Evolutionary conservation across 306 rosid genomes (phyloP).

Genomic region (Inga leiocalycina): DNA sequence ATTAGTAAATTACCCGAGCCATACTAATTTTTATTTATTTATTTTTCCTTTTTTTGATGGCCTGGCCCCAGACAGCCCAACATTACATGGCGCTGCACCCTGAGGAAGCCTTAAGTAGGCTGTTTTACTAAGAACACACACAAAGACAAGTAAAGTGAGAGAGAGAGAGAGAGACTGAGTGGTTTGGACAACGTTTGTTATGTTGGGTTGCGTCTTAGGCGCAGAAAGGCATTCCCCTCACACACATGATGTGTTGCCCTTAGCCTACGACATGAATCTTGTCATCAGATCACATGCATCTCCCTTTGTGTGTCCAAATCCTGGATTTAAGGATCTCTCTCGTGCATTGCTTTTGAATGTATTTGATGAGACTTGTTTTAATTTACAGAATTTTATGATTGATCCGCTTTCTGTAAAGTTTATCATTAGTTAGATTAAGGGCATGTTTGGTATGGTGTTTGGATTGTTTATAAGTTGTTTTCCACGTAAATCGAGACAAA

Average conservation of each 20-base stretch:
- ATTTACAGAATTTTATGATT: not conserved
- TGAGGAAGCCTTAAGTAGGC: not conserved
- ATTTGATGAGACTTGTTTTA: not conserved
- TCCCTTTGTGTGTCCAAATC: not conserved
- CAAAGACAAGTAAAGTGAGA: not conserved
- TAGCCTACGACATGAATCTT: slow-evolving; percentile 31
- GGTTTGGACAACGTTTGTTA: slow-evolving; percentile 21
- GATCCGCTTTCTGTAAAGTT: not conserved
- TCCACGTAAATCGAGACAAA: too few species aligned
- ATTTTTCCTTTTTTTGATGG: not conserved
- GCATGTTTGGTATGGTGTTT: too few species aligned
- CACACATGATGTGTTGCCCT: slow-evolving; percentile 21
- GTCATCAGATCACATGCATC: slow-evolving; percentile 21
- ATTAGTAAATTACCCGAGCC: not conserved
- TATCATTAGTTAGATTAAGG: not conserved
- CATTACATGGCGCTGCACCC: slow-evolving; percentile 32
- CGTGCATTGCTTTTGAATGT: not conserved
- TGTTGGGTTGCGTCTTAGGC: slow-evolving; percentile 34
- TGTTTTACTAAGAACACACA: not conserved
- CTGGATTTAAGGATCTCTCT: not conserved
- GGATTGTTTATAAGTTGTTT: too few species aligned
- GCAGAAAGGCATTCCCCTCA: slow-evolving; percentile 24
- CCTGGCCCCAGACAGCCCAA: slow-evolving; percentile 47
- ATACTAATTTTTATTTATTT: not conserved
- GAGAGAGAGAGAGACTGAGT: not conserved